Percentiles rank a stretch among this genome's conserved stretches.
These are phyloP conservation scores for Coccomyxa sp. DNA, from an alignment of 139 green algal species.

Conservation along the genomic window DNA sequence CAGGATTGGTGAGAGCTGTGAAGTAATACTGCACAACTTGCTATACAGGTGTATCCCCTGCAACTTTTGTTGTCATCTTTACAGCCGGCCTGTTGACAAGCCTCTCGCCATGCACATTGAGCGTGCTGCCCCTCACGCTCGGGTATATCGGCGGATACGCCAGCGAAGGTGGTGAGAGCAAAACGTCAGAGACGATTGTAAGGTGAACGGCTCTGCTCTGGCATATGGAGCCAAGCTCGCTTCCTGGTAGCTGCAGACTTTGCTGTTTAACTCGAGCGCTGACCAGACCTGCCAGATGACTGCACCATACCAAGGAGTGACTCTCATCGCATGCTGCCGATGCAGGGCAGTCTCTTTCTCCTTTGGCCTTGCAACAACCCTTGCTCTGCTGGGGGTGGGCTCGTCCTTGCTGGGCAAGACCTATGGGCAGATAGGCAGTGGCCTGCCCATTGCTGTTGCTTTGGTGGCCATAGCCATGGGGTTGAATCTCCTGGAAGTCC, in stretches of 20 bases:
- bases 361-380: conserved; percentile 78
- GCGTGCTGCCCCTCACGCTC: conserved; percentile 83
- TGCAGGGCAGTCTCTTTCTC: conserved; percentile 65
- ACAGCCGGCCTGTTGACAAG: conserved; percentile 85
- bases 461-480: conserved; percentile 88
- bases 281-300: too few species aligned
- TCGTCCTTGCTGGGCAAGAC: conserved; percentile 67
- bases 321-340: not conserved
- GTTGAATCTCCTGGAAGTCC: conserved; percentile 88
- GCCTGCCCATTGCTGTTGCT: conserved; percentile 42
- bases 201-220: too few species aligned
- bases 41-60: conserved; percentile 52
- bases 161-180: not conserved
- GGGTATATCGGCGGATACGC: conserved; percentile 87
- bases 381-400: conserved; percentile 77
- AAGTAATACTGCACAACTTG: not conserved
- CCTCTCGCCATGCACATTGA: conserved; percentile 90
- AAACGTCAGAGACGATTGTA: not conserved
- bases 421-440: conserved; percentile 67
- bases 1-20: not conserved
- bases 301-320: too few species aligned
- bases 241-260: too few species aligned
- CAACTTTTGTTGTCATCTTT: conserved; percentile 67
- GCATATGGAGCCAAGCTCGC: too few species aligned
- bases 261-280: too few species aligned